Evolutionary conservation across 495 filamentous ascomycete species (phyloP), one percentile per base, ranked within the genome.

Genomic region (Annulohypoxylon bovei): DNA sequence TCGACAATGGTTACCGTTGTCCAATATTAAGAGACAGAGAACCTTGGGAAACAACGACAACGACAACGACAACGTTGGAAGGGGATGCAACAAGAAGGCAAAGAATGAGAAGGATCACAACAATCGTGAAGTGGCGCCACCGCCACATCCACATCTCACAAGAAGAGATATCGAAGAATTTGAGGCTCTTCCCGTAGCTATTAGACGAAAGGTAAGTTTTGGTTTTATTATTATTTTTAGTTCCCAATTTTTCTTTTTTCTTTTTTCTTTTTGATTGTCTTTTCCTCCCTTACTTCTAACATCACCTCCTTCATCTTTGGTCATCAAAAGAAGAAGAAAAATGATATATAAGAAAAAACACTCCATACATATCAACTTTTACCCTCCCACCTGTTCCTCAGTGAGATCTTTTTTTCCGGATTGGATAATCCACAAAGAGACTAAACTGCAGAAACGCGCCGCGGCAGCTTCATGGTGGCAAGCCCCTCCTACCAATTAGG

Each of bases 171-270:
- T 73, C 11, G 67, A 78, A 44, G 82, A 84, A 68, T 84, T 84
- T 75, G 84, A 88, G 64, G 82, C 82, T 56, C 76, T 89, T 75
- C 87, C 87, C n/a, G 73, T 86, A 44, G 83, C 86, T 5, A 82
- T 88, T 22, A 80, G 85, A 63, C 79, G 86, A 70, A 88, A 88
- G 81, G 87, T 87, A 77, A 74, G 83, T 81, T 67, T 57, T 68
- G 67, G 53, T 57, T 52, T 80, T 63, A 56, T 67, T 69, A 54
- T 54, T 55, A 56, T 32, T 62, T 58, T 72, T n/a, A n/a, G n/a
- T 58, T 7, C 50, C 44, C 1, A 60, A 44, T 14, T 30, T 70
- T 37, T n/a, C 30, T 23, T 11, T 49, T 39, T 27, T 25, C 3
- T 23, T 23, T 4, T 35, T 20, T 22, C 49, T 33, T 33, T 68